phyloP scores from a whole-genome alignment of 1,284 basidiomycete genomes.

The Marasmius sp. region DNA sequence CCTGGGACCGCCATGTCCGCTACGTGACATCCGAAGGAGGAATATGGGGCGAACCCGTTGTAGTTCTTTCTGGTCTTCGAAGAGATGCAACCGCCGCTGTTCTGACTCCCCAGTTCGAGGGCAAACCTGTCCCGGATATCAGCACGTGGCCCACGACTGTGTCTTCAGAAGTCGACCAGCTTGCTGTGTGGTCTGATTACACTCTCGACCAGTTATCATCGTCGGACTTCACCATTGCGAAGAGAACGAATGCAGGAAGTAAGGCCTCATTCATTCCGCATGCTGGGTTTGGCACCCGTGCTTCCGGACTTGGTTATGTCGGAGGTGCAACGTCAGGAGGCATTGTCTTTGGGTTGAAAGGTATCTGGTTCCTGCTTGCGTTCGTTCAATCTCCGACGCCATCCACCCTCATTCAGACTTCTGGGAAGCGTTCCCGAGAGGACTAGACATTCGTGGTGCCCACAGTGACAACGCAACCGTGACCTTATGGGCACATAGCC shows the following conservation, averaged over 20 bases:
- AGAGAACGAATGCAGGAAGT: constrained; percentile 33
- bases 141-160: constrained; percentile 39
- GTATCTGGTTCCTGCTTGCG: constrained; percentile 14
- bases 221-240: constrained; percentile 32
- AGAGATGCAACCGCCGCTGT: constrained; percentile 41
- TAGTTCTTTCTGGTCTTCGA: constrained; percentile 38
- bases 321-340: constrained; percentile 40
- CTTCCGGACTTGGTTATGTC: constrained; percentile 38
- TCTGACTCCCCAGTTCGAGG: constrained; percentile 39
- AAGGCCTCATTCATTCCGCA: constrained; percentile 31
- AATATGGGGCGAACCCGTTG: constrained; percentile 40
- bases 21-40: constrained; percentile 36
- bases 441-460: constrained; percentile 38
- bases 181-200: constrained; percentile 38
- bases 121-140: constrained; percentile 32
- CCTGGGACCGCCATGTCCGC: constrained; percentile 39
- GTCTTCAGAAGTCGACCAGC: constrained; percentile 28
- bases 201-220: constrained; percentile 37
- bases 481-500: constrained; percentile 43
- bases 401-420: constrained; percentile 27
- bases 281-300: constrained; percentile 36
- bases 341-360: constrained; percentile 35
- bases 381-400: background rate
- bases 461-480: constrained; percentile 30
- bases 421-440: constrained; percentile 39